Evolutionary conservation across 805 yeast genomes (phyloP).

Genomic region (Wickerhamomyces xylosicus): DNA sequence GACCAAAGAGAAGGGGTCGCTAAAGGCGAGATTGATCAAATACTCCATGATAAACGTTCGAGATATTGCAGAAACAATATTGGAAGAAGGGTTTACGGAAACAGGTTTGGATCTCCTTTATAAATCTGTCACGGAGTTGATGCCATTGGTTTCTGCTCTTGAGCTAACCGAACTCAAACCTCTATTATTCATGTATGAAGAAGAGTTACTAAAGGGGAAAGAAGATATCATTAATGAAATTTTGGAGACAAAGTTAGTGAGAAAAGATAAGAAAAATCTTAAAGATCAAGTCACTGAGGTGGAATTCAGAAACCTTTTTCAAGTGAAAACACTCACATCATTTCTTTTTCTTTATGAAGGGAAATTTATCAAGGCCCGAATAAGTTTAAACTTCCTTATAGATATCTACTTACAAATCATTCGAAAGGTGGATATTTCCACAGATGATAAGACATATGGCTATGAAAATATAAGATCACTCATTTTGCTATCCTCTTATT

Average conservation of each 20-base stretch:
- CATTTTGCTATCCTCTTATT: not conserved
- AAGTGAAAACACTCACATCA: not conserved
- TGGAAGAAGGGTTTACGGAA: not conserved
- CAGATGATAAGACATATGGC: not conserved
- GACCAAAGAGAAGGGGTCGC: not conserved
- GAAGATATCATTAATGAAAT: not conserved
- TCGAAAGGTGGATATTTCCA: not conserved
- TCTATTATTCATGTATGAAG: not conserved
- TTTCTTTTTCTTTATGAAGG: not conserved
- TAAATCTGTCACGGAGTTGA: not conserved
- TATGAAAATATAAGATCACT: not conserved
- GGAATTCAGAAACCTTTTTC: not conserved
- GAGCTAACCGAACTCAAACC: not conserved
- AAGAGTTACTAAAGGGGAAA: not conserved
- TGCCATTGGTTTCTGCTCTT: not conserved
- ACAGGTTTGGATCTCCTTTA: not conserved
- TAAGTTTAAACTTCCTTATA: not conserved
- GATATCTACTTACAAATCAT: not conserved
- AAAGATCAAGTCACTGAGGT: too few species aligned
- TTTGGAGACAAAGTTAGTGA: not conserved
- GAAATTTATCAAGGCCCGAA: not conserved
- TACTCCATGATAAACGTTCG: not conserved
- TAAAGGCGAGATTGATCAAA: not conserved
- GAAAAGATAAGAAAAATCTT: not conserved
- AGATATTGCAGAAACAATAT: not conserved